Percentiles rank a stretch among this genome's conserved stretches.
Conservation (phyloP, 371 early-diverging fungal species). For the Lichtheimia corymbifera region DNA sequence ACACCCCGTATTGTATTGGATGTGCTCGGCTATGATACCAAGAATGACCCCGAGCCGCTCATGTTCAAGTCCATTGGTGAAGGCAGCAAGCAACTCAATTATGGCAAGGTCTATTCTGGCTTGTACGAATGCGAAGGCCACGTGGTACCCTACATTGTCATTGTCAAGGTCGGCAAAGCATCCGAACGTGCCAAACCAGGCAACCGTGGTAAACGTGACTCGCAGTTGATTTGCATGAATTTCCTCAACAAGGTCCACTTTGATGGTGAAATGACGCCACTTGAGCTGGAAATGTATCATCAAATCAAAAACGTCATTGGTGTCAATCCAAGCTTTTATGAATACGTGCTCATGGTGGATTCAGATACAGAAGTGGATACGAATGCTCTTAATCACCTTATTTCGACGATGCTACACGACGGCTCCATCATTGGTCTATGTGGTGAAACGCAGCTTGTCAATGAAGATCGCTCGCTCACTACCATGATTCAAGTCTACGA, state of each 20-base stretch:
- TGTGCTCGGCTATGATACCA: slow-evolving; percentile 89
- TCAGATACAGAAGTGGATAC: slow-evolving; percentile 91
- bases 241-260: slow-evolving; percentile 98
- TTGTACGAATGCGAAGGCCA: slow-evolving; percentile 90
- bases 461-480: slow-evolving; percentile 90
- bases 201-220: slow-evolving; percentile 99
- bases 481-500: slow-evolving; percentile 99
- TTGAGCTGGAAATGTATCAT: slow-evolving; percentile 92
- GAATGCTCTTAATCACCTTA: slow-evolving; percentile 85
- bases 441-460: slow-evolving; percentile 91
- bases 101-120: slow-evolving; percentile 99
- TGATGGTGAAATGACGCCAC: slow-evolving; percentile 85
- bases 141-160: slow-evolving; percentile 91
- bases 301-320: slow-evolving; percentile 93
- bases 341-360: slow-evolving; percentile 94
- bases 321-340: slow-evolving; percentile 85
- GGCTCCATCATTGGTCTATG: slow-evolving; percentile 89
- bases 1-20: slow-evolving; percentile 97
- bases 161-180: slow-evolving; percentile 92
- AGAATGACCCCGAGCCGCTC: slow-evolving; percentile 87
- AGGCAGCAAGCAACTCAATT: slow-evolving; percentile 89
- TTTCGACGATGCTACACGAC: slow-evolving; percentile 89
- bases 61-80: slow-evolving; percentile 94
- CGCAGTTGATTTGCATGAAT: slow-evolving; percentile 98
- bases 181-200: slow-evolving; percentile 84